These are phyloP conservation scores for Phytopythium mirpurense DNA, from an alignment of 352 stramenopile species.

Conservation along the genomic window DNA sequence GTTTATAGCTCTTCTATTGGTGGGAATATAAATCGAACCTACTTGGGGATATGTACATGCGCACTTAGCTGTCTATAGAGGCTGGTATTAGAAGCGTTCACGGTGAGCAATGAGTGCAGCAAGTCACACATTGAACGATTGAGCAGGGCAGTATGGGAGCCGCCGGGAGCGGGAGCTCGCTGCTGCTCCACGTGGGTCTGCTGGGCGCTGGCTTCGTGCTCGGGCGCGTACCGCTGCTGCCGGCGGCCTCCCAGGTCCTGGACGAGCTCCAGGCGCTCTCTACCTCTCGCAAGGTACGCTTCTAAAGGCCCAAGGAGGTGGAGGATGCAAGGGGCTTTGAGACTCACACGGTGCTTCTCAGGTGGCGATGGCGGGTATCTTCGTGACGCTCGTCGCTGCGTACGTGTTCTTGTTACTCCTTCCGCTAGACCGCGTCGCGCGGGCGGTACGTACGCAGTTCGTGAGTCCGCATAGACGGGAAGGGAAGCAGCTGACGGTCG, in stretches of 20 bases:
- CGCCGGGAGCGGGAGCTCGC: slow-evolving; percentile 18
- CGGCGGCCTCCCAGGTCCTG: slow-evolving; percentile 33
- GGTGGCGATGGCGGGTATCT: slow-evolving; percentile 32
- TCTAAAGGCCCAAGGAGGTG: neutral
- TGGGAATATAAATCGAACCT: neutral
- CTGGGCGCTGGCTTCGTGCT: slow-evolving; percentile 61
- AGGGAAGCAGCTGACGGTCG: too few species aligned
- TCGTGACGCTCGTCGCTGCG: slow-evolving; percentile 40
- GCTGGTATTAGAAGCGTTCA: too few species aligned
- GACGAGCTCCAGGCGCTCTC: slow-evolving; percentile 43
- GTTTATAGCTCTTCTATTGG: neutral
- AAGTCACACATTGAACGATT: too few species aligned
- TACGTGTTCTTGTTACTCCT: slow-evolving; percentile 63
- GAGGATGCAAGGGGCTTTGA: neutral
- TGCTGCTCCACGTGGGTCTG: slow-evolving; percentile 61
- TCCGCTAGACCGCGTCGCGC: slow-evolving; percentile 46
- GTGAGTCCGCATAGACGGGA: too few species aligned
- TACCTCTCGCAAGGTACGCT: slow-evolving; percentile 38
- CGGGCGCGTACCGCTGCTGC: slow-evolving; percentile 46
- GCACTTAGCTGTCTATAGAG: neutral
- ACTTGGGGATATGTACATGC: neutral
- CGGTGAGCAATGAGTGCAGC: too few species aligned
- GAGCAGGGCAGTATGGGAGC: neutral
- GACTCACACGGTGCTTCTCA: slow-evolving; percentile 6
- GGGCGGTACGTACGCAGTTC: slow-evolving; percentile 13